Evolutionary conservation across 306 rosid genomes (phyloP).

Genomic region (Cicer cuneatum): DNA sequence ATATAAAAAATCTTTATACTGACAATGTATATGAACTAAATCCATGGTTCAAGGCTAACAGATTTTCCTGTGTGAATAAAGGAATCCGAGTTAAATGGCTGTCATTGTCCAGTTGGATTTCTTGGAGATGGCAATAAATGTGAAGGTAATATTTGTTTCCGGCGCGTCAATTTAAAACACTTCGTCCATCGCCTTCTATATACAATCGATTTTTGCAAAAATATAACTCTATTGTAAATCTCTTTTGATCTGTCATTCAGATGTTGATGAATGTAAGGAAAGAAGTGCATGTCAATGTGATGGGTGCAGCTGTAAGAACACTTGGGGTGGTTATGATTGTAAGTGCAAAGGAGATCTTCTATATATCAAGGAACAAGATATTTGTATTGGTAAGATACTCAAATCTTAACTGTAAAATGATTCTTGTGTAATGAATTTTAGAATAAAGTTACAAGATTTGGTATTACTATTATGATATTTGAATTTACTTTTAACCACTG

Average conservation of each 20-base stretch:
- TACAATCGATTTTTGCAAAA: not conserved
- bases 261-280: constrained; percentile 59
- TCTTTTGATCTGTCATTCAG: constrained; percentile 45
- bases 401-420: not conserved
- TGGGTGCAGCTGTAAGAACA: constrained; percentile 56
- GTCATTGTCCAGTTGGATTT: constrained; percentile 80
- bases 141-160: constrained; percentile 61
- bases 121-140: constrained; percentile 71
- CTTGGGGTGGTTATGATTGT: constrained; percentile 64
- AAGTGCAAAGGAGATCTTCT: constrained; percentile 62
- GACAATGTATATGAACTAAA: no score
- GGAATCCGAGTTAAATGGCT: constrained; percentile 71
- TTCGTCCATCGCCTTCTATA: not conserved
- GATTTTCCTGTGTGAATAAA: constrained; percentile 41
- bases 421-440: constrained; percentile 8
- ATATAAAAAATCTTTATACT: no score
- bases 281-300: constrained; percentile 57
- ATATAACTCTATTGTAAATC: not conserved
- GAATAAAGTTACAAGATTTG: not conserved
- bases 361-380: constrained; percentile 58
- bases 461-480: no score
- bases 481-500: no score
- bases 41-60: constrained; percentile 44
- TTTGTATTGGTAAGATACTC: constrained; percentile 53
- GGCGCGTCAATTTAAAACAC: not conserved